These are phyloP conservation scores for Calcarisporium arbuscula DNA, from an alignment of 2,329 filamentous ascomycete genomes.

Conservation along the genomic window DNA sequence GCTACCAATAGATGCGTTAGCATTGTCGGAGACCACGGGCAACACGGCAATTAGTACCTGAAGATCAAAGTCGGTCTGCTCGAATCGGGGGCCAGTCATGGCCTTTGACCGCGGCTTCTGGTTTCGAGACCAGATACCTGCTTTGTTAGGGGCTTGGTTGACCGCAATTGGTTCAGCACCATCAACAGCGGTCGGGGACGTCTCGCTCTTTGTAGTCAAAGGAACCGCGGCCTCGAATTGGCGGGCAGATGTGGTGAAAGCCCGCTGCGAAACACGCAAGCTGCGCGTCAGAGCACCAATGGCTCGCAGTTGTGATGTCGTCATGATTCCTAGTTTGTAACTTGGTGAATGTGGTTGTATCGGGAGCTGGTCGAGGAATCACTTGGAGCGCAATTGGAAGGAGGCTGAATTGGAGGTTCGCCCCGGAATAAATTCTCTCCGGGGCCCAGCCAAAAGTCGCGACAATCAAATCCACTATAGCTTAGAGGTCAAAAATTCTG, in stretches of 20 bases:
- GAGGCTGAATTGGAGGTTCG: no score
- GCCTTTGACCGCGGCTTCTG: conserved; percentile 75
- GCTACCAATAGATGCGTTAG: conserved; percentile 45
- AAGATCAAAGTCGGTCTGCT: conserved; percentile 88
- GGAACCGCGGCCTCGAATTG: conserved; percentile 38
- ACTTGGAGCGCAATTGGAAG: no score
- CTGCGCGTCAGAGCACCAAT: conserved; percentile 37
- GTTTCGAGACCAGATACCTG: conserved; percentile 74
- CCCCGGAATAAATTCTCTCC: conserved; percentile 10
- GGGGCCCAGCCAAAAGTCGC: no score
- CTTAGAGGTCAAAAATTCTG: no score
- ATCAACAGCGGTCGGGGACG: conserved; percentile 37
- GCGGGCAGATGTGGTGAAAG: conserved; percentile 42
- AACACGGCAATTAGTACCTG: conserved; percentile 58
- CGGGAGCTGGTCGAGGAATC: no score
- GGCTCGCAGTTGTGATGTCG: conserved; percentile 40
- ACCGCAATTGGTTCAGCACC: conserved; percentile 39
- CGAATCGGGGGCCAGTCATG: conserved; percentile 92
- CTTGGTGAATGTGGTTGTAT: background rate
- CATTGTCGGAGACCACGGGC: background rate
- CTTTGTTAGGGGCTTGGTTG: conserved; percentile 81
- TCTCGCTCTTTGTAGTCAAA: conserved; percentile 30
- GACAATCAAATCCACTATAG: no score
- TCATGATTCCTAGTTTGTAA: conserved; percentile 25
- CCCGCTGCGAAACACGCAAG: conserved; percentile 36